phyloP scores from a whole-genome alignment of 371 early-diverging fungal genomes.

The Gilbertella persicaria region DNA sequence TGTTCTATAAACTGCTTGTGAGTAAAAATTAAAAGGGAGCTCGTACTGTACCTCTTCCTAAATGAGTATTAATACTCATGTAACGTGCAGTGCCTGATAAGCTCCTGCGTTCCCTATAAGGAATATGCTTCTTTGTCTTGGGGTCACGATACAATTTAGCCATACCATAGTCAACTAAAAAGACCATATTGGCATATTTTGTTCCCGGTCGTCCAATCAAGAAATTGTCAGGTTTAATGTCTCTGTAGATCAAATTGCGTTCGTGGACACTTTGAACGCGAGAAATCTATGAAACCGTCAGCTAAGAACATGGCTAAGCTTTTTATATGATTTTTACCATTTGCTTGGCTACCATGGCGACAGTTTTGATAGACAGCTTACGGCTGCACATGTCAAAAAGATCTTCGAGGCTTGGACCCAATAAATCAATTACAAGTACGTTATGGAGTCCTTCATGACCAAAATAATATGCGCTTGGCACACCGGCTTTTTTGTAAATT shows the following conservation, averaged over 20 bases:
- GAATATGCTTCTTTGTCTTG: slow-evolving; percentile 88
- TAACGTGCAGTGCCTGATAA: slow-evolving; percentile 96
- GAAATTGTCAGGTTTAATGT: slow-evolving; percentile 99
- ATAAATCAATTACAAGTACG: slow-evolving; percentile 95
- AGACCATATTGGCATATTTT: slow-evolving; percentile 59
- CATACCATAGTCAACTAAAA: slow-evolving; percentile 94
- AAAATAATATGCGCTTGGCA: slow-evolving; percentile 93
- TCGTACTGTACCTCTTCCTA: slow-evolving; percentile 64
- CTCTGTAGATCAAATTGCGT: slow-evolving; percentile 95
- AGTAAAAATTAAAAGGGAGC: background rate
- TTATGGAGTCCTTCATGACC: slow-evolving; percentile 96
- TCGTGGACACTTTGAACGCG: slow-evolving; percentile 96
- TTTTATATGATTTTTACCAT: slow-evolving; percentile 67
- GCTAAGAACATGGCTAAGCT: background rate
- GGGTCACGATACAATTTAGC: slow-evolving; percentile 90
- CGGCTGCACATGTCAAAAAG: slow-evolving; percentile 95
- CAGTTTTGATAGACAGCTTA: slow-evolving; percentile 91
- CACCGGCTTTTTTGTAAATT: slow-evolving; percentile 77
- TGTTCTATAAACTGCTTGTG: slow-evolving; percentile 63
- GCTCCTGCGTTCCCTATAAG: slow-evolving; percentile 85
- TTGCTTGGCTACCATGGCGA: slow-evolving; percentile 96
- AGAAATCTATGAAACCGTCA: slow-evolving; percentile 8
- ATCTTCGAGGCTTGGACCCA: slow-evolving; percentile 98
- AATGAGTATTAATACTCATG: slow-evolving; percentile 95
- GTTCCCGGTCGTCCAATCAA: slow-evolving; percentile 78